A percentile compares a stretch with the other conserved stretches of the same genome.
Evolutionary conservation across 495 filamentous ascomycete species (phyloP).

Genomic region (Polyplosphaeria fusca): DNA sequence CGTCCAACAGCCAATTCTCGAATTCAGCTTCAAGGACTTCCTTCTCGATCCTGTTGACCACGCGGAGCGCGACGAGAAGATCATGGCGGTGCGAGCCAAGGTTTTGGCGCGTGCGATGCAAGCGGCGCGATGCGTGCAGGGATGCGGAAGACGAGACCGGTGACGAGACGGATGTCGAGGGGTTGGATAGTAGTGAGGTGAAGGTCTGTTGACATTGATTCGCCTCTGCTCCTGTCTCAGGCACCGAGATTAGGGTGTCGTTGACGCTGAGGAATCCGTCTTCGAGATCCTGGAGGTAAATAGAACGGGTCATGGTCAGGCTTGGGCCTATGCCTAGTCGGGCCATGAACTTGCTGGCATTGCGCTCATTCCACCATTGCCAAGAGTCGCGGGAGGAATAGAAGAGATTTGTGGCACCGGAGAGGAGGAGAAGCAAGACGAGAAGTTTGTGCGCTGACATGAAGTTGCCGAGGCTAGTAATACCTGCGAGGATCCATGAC

Average conservation of each 20-base stretch:
- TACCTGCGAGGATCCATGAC: constrained; percentile 63
- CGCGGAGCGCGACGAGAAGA: constrained; percentile 80
- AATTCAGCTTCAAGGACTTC: constrained; percentile 84
- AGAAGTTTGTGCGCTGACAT: constrained; percentile 73
- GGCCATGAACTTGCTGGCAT: constrained; percentile 72
- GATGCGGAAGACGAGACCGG: constrained; percentile 9
- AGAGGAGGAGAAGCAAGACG: constrained; percentile 62
- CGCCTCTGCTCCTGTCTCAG: constrained; percentile 37
- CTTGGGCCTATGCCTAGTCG: constrained; percentile 76
- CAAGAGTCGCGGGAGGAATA: constrained; percentile 65
- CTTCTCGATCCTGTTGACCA: constrained; percentile 82
- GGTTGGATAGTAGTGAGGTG: constrained; percentile 17
- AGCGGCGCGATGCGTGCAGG: constrained; percentile 44
- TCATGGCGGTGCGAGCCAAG: constrained; percentile 88
- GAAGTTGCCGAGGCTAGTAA: constrained; percentile 65
- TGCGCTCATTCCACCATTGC: constrained; percentile 82
- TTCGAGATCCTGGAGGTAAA: constrained; percentile 80
- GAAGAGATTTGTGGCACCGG: constrained; percentile 65
- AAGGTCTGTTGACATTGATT: constrained; percentile 28
- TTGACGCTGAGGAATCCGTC: constrained; percentile 41
- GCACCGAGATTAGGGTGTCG: constrained; percentile 15
- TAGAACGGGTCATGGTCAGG: constrained; percentile 73
- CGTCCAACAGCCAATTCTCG: constrained; percentile 81
- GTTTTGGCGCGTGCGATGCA: constrained; percentile 73
- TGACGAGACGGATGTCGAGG: background rate